Percentiles rank a stretch among this genome's conserved stretches.
phyloP scores from a whole-genome alignment of 805 yeast genomes.

The Sungouiozyma ichnusensis region DNA sequence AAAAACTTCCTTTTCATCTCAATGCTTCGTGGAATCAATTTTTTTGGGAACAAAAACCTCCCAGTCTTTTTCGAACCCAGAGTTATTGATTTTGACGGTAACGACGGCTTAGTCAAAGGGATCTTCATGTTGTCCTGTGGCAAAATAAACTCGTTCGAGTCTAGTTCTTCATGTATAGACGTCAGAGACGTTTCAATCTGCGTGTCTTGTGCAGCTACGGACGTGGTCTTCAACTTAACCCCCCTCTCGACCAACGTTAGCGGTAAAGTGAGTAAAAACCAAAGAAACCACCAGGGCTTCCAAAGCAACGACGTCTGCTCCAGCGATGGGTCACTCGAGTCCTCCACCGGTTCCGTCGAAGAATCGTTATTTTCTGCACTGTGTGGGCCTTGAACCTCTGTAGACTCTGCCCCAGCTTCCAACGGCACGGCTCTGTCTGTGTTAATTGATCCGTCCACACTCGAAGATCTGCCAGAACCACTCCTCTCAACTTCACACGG shows the following conservation, averaged over 20 bases:
- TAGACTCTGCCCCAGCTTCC: too few species aligned
- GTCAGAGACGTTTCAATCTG: background rate
- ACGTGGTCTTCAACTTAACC: conserved; percentile 10
- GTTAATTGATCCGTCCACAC: too few species aligned
- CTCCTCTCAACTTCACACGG: background rate
- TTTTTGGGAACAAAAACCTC: conserved; percentile 34
- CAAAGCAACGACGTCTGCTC: conserved; percentile 26
- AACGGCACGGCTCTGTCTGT: too few species aligned
- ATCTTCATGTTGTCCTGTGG: conserved; percentile 26
- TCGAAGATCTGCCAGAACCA: too few species aligned
- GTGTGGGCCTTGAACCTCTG: too few species aligned
- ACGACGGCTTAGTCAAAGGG: conserved; percentile 16
- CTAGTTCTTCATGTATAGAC: conserved; percentile 19
- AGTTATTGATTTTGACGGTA: conserved; percentile 1
- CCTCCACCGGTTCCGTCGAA: too few species aligned
- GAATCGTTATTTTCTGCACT: too few species aligned
- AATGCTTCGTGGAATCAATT: conserved; percentile 31
- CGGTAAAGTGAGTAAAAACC: conserved; percentile 50
- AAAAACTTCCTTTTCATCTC: conserved; percentile 44
- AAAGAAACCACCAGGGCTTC: conserved; percentile 40
- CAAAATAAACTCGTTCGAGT: conserved; percentile 20
- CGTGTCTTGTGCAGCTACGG: background rate
- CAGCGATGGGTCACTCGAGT: background rate
- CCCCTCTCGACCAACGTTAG: conserved; percentile 33
- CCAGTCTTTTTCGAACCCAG: conserved; percentile 31